Conservation (phyloP, 106 monocot species). For the Dioscorea zingiberensis region DNA sequence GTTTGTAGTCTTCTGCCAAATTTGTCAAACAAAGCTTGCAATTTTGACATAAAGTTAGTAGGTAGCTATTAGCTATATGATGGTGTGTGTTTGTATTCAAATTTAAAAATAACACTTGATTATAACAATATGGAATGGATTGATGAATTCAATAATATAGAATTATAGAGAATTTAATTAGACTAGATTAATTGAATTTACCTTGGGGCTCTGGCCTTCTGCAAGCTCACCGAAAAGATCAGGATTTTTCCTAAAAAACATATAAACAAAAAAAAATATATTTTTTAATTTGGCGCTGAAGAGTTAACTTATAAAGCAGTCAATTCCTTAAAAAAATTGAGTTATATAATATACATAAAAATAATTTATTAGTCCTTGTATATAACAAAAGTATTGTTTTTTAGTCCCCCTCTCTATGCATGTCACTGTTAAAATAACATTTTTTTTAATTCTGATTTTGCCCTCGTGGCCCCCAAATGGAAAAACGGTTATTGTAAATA, state of each 20-base stretch:
- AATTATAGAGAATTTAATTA: not conserved
- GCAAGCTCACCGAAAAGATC: slow-evolving; percentile 46
- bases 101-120: too few relatives aligned
- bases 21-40: too few relatives aligned
- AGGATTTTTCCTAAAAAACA: slow-evolving; percentile 57
- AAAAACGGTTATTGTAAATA: too few relatives aligned
- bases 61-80: too few relatives aligned
- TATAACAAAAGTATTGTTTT: not conserved
- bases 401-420: not conserved
- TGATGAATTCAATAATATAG: not conserved
- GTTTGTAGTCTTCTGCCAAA: too few relatives aligned
- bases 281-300: too few relatives aligned
- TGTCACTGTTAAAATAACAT: not conserved
- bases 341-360: not conserved
- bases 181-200: slow-evolving; percentile 1
- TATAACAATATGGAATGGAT: too few relatives aligned
- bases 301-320: not conserved
- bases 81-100: too few relatives aligned
- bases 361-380: not conserved
- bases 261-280: too few relatives aligned
- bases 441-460: not conserved
- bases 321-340: not conserved
- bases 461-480: not conserved
- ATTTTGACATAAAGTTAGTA: too few relatives aligned
- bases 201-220: slow-evolving; percentile 56